Conservation (phyloP, 495 filamentous ascomycete species). For the Aspergillus bridgeri region DNA sequence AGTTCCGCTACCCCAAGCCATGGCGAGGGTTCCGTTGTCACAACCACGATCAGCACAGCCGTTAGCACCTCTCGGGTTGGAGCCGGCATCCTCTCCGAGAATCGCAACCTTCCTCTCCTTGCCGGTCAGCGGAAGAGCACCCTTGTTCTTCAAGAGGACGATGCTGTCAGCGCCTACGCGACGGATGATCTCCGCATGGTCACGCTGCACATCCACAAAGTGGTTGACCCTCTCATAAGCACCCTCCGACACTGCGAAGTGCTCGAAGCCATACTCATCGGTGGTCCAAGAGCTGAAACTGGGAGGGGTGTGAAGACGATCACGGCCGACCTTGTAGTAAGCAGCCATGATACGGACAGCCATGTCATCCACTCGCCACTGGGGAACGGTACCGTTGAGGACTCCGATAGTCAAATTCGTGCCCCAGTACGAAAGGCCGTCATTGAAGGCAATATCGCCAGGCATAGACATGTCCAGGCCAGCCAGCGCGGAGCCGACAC, state of each 20-base stretch:
- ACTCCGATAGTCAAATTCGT: constrained; percentile 81
- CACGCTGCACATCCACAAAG: constrained; percentile 76
- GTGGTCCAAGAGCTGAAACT: constrained; percentile 88
- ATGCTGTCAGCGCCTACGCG: constrained; percentile 72
- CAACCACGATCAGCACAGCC: constrained; percentile 81
- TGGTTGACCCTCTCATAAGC: constrained; percentile 67
- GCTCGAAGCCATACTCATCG: constrained; percentile 68
- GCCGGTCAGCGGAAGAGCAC: constrained; percentile 70
- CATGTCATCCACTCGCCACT: constrained; percentile 93
- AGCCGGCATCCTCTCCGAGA: constrained; percentile 83
- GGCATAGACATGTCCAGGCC: constrained; percentile 97
- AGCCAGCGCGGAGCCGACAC: constrained; percentile 72
- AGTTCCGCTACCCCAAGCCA: constrained; percentile 92
- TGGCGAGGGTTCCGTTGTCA: constrained; percentile 80
- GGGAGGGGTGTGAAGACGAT: constrained; percentile 56
- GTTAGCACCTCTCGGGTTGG: constrained; percentile 78
- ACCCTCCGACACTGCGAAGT: constrained; percentile 57
- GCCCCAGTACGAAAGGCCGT: constrained; percentile 76
- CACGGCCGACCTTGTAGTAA: constrained; percentile 84
- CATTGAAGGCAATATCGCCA: constrained; percentile 74
- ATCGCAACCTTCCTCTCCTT: constrained; percentile 73
- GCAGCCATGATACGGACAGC: constrained; percentile 88
- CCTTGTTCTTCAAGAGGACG: constrained; percentile 84
- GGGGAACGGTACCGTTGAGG: constrained; percentile 85
- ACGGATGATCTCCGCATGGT: constrained; percentile 70